These are phyloP conservation scores for Colletotrichum eleusines DNA, from an alignment of 2,329 filamentous ascomycete species.

Conservation along the genomic window DNA sequence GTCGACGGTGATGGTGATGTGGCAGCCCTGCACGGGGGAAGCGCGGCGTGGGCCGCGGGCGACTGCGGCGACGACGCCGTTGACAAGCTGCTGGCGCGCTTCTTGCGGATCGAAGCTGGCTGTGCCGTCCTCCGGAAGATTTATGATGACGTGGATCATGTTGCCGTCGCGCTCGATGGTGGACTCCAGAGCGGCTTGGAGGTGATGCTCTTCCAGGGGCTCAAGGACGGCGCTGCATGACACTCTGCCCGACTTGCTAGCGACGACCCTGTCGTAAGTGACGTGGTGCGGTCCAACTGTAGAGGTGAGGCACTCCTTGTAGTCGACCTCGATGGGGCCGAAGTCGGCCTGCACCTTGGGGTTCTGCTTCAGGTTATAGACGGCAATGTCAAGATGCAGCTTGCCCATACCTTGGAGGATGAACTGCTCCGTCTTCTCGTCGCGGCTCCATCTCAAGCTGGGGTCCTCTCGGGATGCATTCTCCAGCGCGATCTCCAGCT, in stretches of 20 bases:
- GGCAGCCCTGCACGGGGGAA: slow-evolving; percentile 83
- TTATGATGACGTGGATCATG: slow-evolving; percentile 67
- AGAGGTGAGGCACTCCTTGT: slow-evolving; percentile 82
- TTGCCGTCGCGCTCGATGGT: slow-evolving; percentile 77
- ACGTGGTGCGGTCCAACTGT: slow-evolving; percentile 68
- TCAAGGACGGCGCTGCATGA: slow-evolving; percentile 77
- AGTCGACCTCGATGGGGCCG: slow-evolving; percentile 94
- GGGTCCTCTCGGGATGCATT: slow-evolving; percentile 92
- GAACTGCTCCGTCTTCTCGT: slow-evolving; percentile 93
- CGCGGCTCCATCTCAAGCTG: slow-evolving; percentile 84
- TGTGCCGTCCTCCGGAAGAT: slow-evolving; percentile 61
- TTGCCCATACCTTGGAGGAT: slow-evolving; percentile 97
- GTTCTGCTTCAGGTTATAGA: slow-evolving; percentile 88
- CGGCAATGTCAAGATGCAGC: slow-evolving; percentile 92
- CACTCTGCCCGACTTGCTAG: slow-evolving; percentile 83
- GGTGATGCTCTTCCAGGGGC: slow-evolving; percentile 63
- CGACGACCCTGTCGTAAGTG: slow-evolving; percentile 82
- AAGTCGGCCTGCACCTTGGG: slow-evolving; percentile 90
- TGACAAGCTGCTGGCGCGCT: slow-evolving; percentile 73
- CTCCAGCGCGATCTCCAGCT: slow-evolving; percentile 79
- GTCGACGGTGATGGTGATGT: slow-evolving; percentile 75
- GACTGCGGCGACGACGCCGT: slow-evolving; percentile 85
- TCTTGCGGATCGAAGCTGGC: slow-evolving; percentile 64
- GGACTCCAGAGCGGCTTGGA: slow-evolving; percentile 54
- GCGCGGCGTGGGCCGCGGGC: slow-evolving; percentile 85